These are phyloP conservation scores for Naganishia cerealis DNA, from an alignment of 1,284 basidiomycete species.

Conservation along the genomic window DNA sequence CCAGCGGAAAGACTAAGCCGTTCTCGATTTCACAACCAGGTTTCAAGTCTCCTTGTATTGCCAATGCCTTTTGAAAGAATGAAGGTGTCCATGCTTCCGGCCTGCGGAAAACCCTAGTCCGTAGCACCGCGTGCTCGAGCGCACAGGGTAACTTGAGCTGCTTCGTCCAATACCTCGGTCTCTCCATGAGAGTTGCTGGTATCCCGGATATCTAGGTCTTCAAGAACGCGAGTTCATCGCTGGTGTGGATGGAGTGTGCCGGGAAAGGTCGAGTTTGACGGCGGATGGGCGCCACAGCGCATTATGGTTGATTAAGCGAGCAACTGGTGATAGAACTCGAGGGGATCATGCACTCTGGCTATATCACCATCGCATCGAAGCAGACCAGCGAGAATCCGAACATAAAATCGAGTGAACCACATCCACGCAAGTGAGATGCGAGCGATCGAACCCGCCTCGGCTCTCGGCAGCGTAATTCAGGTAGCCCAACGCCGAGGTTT, in stretches of 20 bases:
- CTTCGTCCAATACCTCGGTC: conserved; percentile 21
- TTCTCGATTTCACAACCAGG: conserved; percentile 8
- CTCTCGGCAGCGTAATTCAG: not conserved
- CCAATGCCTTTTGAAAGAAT: not conserved
- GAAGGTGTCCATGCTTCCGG: conserved; percentile 1
- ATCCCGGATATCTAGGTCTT: not conserved
- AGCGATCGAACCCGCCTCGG: conserved; percentile 2
- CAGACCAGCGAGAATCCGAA: not conserved
- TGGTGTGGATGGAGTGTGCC: not conserved
- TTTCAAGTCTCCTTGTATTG: not conserved
- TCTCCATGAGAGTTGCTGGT: conserved; percentile 8
- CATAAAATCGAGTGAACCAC: not conserved
- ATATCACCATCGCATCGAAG: not conserved
- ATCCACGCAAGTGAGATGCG: not conserved
- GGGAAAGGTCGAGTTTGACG: not conserved
- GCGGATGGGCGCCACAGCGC: not conserved
- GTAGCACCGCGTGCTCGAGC: conserved; percentile 21
- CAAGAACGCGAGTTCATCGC: not conserved
- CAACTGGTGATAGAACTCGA: not conserved
- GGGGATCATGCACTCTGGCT: not conserved
- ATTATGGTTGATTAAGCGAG: not conserved
- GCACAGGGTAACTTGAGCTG: conserved; percentile 22
- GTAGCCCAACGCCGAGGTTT: not conserved
- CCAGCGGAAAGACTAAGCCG: conserved; percentile 1
- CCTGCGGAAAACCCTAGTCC: not conserved